Conservation (phyloP, 2,329 filamentous ascomycete genomes). For the Diaporthe eres region DNA sequence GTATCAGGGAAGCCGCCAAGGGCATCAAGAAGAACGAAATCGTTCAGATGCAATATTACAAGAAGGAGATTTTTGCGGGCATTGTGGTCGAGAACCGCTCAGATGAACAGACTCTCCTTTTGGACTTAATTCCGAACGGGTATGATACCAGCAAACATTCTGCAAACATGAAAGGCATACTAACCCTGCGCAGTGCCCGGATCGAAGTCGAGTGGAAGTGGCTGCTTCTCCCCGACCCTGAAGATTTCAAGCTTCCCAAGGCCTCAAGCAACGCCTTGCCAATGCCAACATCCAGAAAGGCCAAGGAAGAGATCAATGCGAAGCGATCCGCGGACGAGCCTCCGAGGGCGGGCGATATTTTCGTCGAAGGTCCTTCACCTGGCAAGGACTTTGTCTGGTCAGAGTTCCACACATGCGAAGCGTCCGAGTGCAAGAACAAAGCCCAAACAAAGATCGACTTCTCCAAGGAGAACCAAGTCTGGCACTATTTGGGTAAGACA, state of each 20-base stretch:
- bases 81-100: constrained; percentile 86
- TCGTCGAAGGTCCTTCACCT: constrained; percentile 64
- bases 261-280: constrained; percentile 81
- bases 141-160: constrained; percentile 60
- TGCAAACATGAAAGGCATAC: constrained; percentile 44
- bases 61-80: constrained; percentile 91
- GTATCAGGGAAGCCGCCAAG: constrained; percentile 77
- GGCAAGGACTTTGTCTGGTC: constrained; percentile 74
- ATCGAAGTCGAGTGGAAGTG: constrained; percentile 90
- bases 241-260: constrained; percentile 80
- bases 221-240: constrained; percentile 79
- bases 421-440: constrained; percentile 60
- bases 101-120: constrained; percentile 80
- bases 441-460: constrained; percentile 80
- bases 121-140: constrained; percentile 89
- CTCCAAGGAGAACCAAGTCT: constrained; percentile 80
- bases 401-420: constrained; percentile 80
- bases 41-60: constrained; percentile 87
- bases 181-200: constrained; percentile 72
- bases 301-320: constrained; percentile 77
- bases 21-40: constrained; percentile 80
- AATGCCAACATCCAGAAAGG: constrained; percentile 74
- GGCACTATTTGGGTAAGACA: constrained; percentile 87
- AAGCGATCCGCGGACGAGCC: constrained; percentile 73
- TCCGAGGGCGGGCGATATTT: constrained; percentile 76